These are phyloP conservation scores for Gossypium aridum DNA, from an alignment of 441 rosid genomes.

Conservation along the genomic window DNA sequence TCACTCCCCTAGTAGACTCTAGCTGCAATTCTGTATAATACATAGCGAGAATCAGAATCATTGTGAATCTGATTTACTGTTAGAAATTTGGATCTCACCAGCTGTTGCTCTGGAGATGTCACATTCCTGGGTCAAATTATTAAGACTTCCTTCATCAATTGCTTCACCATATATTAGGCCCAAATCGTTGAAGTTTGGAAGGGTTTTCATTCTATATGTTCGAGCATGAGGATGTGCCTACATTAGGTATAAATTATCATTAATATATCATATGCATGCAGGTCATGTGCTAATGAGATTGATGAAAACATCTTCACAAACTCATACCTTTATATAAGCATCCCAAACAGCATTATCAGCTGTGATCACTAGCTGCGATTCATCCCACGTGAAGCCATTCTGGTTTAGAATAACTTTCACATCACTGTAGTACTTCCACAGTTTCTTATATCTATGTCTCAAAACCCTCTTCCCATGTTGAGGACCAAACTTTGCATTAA, in stretches of 20 bases:
- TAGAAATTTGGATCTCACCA: constrained; percentile 26
- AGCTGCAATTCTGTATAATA: background rate
- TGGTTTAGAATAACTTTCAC: constrained; percentile 42
- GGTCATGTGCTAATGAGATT: background rate
- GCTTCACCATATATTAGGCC: constrained; percentile 45
- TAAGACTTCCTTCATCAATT: constrained; percentile 23
- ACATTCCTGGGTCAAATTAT: constrained; percentile 28
- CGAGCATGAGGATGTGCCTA: constrained; percentile 62
- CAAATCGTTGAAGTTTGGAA: constrained; percentile 71
- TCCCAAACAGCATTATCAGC: constrained; percentile 71
- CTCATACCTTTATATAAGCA: constrained; percentile 58
- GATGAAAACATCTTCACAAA: background rate
- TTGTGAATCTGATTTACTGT: background rate
- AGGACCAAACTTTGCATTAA: constrained; percentile 59
- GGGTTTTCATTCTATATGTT: constrained; percentile 56
- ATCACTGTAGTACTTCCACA: constrained; percentile 57
- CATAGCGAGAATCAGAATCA: background rate
- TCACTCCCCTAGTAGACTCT: background rate
- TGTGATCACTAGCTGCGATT: constrained; percentile 36
- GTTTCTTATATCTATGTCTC: constrained; percentile 70
- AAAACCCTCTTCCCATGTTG: constrained; percentile 74
- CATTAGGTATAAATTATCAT: constrained; percentile 12
- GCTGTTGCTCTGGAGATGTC: constrained; percentile 24
- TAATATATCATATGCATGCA: constrained; percentile 8
- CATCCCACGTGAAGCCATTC: constrained; percentile 79